Evolutionary conservation across 208 protist genomes (phyloP).

Genomic region (Angomonas ambiguus): DNA sequence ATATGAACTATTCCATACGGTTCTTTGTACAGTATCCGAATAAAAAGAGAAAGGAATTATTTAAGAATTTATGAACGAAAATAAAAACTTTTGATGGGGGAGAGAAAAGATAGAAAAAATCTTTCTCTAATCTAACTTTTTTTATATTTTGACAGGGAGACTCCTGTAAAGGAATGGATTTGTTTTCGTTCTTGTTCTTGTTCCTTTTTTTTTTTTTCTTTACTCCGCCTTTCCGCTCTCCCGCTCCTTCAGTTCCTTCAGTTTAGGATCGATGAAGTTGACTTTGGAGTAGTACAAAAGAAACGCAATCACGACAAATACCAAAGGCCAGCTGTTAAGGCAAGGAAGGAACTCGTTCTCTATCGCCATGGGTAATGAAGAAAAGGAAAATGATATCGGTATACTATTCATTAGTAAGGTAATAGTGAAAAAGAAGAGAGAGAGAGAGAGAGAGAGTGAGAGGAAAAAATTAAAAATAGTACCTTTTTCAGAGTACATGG

Average conservation of each 20-base stretch:
- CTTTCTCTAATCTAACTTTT: neutral
- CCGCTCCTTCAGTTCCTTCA: slow-evolving; percentile 18
- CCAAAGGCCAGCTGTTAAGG: slow-evolving; percentile 49
- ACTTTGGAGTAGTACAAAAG: slow-evolving; percentile 14
- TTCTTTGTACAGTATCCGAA: too few relatives aligned
- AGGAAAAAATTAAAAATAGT: neutral
- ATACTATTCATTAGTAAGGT: neutral
- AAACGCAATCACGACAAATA: slow-evolving; percentile 25
- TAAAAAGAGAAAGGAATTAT: slow-evolving; percentile 5
- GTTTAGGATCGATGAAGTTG: slow-evolving; percentile 24
- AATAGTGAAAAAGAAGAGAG: neutral
- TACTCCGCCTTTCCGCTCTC: neutral
- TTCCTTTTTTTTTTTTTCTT: slow-evolving; percentile 10
- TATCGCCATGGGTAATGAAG: slow-evolving; percentile 15
- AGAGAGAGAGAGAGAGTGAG: neutral
- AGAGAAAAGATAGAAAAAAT: neutral
- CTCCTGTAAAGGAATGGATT: too few relatives aligned
- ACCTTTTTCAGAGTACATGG: too few relatives aligned
- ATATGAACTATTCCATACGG: too few relatives aligned
- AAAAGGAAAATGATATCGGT: neutral
- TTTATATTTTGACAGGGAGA: neutral
- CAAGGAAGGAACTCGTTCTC: slow-evolving; percentile 44
- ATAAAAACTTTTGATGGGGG: neutral
- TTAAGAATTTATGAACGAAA: neutral
- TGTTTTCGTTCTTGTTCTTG: too few relatives aligned